These are phyloP conservation scores for Rhodotorula sp. DNA, from an alignment of 1,284 basidiomycete species.

Conservation along the genomic window DNA sequence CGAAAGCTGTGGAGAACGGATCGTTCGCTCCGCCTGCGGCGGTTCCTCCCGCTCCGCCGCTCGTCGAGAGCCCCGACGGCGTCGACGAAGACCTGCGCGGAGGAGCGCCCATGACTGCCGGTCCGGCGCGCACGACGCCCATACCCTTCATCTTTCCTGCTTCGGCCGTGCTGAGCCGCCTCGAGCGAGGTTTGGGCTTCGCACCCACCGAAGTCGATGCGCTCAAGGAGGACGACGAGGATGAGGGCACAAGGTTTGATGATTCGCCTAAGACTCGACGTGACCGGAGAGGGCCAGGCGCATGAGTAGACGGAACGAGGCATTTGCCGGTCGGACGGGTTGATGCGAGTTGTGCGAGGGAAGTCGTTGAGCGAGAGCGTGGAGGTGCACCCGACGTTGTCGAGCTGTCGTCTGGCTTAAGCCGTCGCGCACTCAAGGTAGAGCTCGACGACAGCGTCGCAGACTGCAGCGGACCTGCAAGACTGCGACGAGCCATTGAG, in stretches of 20 bases:
- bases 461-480: neutral
- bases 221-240: neutral
- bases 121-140: conserved; percentile 30
- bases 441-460: neutral
- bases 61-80: neutral
- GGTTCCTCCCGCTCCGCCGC: neutral
- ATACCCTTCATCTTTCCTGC: conserved; percentile 30
- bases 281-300: neutral
- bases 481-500: neutral
- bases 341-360: neutral
- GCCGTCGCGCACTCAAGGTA: neutral
- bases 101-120: conserved; percentile 9
- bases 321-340: neutral
- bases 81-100: neutral
- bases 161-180: conserved; percentile 17
- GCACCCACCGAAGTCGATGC: neutral
- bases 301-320: neutral
- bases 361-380: neutral
- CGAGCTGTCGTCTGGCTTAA: neutral
- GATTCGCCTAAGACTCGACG: conserved; percentile 1
- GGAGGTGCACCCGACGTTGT: neutral
- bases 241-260: neutral
- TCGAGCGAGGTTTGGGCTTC: neutral
- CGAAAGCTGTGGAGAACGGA: conserved; percentile 33
- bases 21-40: conserved; percentile 6